phyloP scores from a whole-genome alignment of 2,329 filamentous ascomycete genomes.

The Xylaria hypoxylon region DNA sequence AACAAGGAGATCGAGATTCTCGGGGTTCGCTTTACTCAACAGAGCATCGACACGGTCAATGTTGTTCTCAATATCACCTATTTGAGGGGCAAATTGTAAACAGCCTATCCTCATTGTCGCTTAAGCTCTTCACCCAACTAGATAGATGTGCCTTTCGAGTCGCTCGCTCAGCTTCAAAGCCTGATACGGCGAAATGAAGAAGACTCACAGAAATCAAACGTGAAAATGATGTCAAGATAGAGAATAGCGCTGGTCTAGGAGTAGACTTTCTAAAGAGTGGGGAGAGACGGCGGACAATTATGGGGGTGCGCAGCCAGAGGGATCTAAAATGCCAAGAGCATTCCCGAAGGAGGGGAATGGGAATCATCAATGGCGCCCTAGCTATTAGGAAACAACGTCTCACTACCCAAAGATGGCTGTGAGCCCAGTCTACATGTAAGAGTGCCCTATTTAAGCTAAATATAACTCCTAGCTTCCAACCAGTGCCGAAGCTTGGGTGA shows the following conservation, averaged over 20 bases:
- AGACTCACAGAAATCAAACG: not conserved
- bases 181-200: not conserved
- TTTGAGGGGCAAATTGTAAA: conserved; percentile 77
- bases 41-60: conserved; percentile 74
- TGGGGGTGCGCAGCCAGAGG: not conserved
- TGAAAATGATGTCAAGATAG: not conserved
- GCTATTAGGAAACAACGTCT: not conserved
- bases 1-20: conserved; percentile 76
- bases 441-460: not conserved
- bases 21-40: conserved; percentile 62
- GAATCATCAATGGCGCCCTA: not conserved
- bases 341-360: conserved; percentile 5
- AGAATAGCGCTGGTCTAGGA: not conserved
- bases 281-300: not conserved
- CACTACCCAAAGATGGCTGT: not conserved
- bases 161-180: not conserved
- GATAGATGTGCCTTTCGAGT: not conserved
- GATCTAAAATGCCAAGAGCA: conserved; percentile 6
- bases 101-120: conserved; percentile 69
- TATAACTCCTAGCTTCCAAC: too few species aligned
- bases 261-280: conserved; percentile 6
- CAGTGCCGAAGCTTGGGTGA: too few species aligned
- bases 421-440: too few species aligned
- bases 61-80: conserved; percentile 78
- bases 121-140: not conserved